Evolutionary conservation across 1,284 basidiomycete species (phyloP), one percentile per base, ranked within the genome.

Genomic region (Tranzscheliella williamsii): DNA sequence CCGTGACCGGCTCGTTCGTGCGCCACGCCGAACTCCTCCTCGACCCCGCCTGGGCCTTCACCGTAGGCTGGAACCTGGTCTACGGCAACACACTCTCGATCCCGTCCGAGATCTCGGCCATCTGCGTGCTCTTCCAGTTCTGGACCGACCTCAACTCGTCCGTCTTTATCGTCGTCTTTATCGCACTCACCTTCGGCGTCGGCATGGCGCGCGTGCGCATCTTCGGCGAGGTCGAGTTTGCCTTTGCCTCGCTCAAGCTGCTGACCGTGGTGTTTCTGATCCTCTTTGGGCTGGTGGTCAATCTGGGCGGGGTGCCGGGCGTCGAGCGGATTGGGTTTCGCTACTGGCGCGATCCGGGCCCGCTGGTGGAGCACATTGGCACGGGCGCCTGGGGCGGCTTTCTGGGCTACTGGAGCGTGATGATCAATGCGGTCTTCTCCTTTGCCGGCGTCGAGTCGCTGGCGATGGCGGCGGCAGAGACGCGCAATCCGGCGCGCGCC

Each of bases 1-100:
- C 79, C 32, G 79, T 82, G 50, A 64, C 81, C 40, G 87, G 85
- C 50, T 85, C 89, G 3, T 89, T 90, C 72, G 87, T 92, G 76
- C 86, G 84, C 36, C 81, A 91, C 24, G 87, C 89, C 4, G 85
- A 85, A 62, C 85, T 87, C 41, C 89, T 89, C 72, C 86, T 90
- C 21, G 85, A 89, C 70, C 85, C 86, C 5, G 86, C 89, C 0
- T 82, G 90, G 60, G 85, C 86, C 1, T 66, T 68, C 26, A 53
- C 70, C 83, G 29, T 72, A 83, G 32, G 86, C 84, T 49, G 83
- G 89, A 8, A 80, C 89, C 83, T 88, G 87, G 65, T 61, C 5
- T 67, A 58, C 36, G 68, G 61, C 23, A 58, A 61, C 34, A n/a
- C 75, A 7, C 81, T 82, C 53, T 78, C 88, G 42, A 81, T 90